Percentiles rank a stretch among this genome's conserved stretches.
Evolutionary conservation across 208 protist species (phyloP).

Genomic region (Leishmania lainsoni): DNA sequence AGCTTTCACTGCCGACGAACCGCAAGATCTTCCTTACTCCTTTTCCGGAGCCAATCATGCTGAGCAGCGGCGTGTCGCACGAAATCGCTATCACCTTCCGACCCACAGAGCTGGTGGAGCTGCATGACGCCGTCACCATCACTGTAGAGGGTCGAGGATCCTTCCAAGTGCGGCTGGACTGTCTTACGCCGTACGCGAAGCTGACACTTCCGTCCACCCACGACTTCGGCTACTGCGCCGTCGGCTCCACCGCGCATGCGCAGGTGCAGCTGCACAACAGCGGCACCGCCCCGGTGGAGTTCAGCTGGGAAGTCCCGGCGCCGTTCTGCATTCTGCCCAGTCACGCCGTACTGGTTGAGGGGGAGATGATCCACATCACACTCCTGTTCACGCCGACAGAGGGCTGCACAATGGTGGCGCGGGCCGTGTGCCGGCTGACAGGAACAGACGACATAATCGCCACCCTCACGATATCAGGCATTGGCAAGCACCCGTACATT

Average conservation of each 20-base stretch:
- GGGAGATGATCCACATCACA: slow-evolving; percentile 49
- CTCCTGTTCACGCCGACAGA: slow-evolving; percentile 75
- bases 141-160: slow-evolving; percentile 70
- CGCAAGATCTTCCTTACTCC: slow-evolving; percentile 82
- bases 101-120: slow-evolving; percentile 65
- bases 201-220: slow-evolving; percentile 57
- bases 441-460: slow-evolving; percentile 57
- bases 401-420: slow-evolving; percentile 72
- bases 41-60: slow-evolving; percentile 84
- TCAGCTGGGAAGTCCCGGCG: slow-evolving; percentile 72
- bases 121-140: slow-evolving; percentile 87
- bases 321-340: slow-evolving; percentile 80
- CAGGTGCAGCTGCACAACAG: slow-evolving; percentile 78
- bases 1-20: slow-evolving; percentile 76
- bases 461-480: slow-evolving; percentile 74
- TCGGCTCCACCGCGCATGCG: slow-evolving; percentile 51
- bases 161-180: slow-evolving; percentile 82
- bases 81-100: slow-evolving; percentile 80
- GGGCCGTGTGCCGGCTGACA: slow-evolving; percentile 78
- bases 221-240: slow-evolving; percentile 91
- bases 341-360: slow-evolving; percentile 46
- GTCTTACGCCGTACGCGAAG: slow-evolving; percentile 71
- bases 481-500: slow-evolving; percentile 93
- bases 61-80: slow-evolving; percentile 80
- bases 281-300: slow-evolving; percentile 75